Conservation (phyloP, 2,329 filamentous ascomycete species). For the Diplocarpon mali region DNA sequence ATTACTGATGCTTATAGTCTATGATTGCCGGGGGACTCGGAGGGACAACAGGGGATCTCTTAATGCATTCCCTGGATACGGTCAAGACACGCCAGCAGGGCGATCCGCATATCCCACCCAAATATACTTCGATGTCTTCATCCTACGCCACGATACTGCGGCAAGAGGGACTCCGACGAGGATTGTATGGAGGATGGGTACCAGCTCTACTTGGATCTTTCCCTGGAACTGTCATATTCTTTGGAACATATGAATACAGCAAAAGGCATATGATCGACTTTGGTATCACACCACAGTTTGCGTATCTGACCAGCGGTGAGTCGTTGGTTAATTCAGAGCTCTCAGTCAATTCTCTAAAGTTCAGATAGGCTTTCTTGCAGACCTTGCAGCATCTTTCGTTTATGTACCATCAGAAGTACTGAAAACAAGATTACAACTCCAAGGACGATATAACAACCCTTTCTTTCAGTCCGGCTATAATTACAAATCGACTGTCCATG, state of each 20-base stretch:
- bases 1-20: constrained; percentile 41
- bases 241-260: constrained; percentile 91
- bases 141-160: constrained; percentile 89
- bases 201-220: constrained; percentile 89
- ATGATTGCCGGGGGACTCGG: constrained; percentile 94
- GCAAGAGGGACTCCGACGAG: constrained; percentile 78
- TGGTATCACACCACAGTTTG: constrained; percentile 69
- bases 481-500: constrained; percentile 77
- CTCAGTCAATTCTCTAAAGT: constrained; percentile 5
- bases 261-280: constrained; percentile 80
- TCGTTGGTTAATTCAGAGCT: constrained; percentile 2
- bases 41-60: constrained; percentile 85
- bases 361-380: constrained; percentile 69
- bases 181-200: constrained; percentile 86
- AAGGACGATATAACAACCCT: constrained; percentile 91
- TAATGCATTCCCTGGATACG: constrained; percentile 98
- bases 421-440: constrained; percentile 91
- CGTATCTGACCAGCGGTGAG: constrained; percentile 76
- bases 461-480: constrained; percentile 93
- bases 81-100: constrained; percentile 98
- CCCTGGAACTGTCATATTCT: constrained; percentile 87
- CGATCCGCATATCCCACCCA: constrained; percentile 84
- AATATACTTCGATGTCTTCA: constrained; percentile 80
- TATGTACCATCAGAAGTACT: constrained; percentile 97
- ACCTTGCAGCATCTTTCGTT: constrained; percentile 80